phyloP scores from a whole-genome alignment of 192 early-diverging fungal species.

The Mortierella claussenii region DNA sequence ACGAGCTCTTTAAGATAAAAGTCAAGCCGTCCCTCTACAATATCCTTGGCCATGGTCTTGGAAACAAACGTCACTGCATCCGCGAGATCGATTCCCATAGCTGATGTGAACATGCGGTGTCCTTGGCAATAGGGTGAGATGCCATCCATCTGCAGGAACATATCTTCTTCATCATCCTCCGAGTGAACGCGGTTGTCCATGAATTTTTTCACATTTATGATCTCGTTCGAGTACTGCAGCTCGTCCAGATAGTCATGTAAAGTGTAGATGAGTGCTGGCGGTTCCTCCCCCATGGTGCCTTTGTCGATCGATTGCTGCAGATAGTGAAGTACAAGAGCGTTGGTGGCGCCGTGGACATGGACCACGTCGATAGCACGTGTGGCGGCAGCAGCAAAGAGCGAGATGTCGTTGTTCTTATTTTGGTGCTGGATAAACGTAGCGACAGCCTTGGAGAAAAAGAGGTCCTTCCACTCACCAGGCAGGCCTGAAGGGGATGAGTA shows the following conservation, averaged over 20 bases:
- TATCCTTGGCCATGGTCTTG: slow-evolving; percentile 62
- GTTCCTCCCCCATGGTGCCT: slow-evolving; percentile 50
- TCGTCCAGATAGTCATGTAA: slow-evolving; percentile 71
- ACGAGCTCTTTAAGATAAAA: slow-evolving; percentile 68
- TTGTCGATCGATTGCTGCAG: slow-evolving; percentile 44
- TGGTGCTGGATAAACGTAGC: slow-evolving; percentile 58
- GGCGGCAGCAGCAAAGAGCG: slow-evolving; percentile 56
- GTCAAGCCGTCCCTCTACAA: slow-evolving; percentile 62
- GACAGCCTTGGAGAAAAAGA: slow-evolving; percentile 65
- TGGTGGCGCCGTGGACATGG: slow-evolving; percentile 67
- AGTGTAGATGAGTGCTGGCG: slow-evolving; percentile 64
- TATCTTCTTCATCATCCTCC: slow-evolving; percentile 43
- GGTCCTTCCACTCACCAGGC: slow-evolving; percentile 67
- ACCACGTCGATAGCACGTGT: slow-evolving; percentile 59
- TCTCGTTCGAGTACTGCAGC: slow-evolving; percentile 61
- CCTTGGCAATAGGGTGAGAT: slow-evolving; percentile 58
- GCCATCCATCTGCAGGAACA: slow-evolving; percentile 33
- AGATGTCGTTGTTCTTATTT: slow-evolving; percentile 55
- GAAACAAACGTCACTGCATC: slow-evolving; percentile 66
- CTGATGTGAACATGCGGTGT: slow-evolving; percentile 60
- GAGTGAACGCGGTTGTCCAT: slow-evolving; percentile 44
- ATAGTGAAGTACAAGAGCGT: slow-evolving; percentile 61
- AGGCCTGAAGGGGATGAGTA: slow-evolving; percentile 60
- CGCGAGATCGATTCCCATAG: slow-evolving; percentile 61
- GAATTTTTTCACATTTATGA: slow-evolving; percentile 61